Percentiles rank a stretch among this genome's conserved stretches.
phyloP scores from a whole-genome alignment of 768 basidiomycete species.

The Austroboletus eburneus region DNA sequence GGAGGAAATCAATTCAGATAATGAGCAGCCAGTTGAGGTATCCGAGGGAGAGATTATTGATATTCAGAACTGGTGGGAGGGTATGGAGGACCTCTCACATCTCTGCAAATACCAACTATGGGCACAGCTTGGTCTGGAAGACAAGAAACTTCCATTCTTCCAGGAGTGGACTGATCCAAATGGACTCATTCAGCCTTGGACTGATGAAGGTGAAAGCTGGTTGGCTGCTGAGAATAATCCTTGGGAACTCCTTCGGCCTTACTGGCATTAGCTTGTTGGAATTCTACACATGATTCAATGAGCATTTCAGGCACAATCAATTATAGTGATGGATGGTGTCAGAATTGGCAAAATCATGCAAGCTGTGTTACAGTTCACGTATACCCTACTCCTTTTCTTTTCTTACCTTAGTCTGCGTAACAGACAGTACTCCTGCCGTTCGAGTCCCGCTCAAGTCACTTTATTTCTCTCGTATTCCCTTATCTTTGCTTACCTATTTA shows the following conservation, averaged over 20 bases:
- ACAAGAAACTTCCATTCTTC: neutral
- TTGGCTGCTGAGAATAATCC: neutral
- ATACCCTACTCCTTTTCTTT: too few relatives aligned
- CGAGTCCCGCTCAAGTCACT: too few relatives aligned
- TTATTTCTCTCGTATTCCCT: too few relatives aligned
- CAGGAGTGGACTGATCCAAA: neutral
- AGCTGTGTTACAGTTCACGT: too few relatives aligned
- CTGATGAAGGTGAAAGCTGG: neutral
- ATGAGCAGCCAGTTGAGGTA: too few relatives aligned
- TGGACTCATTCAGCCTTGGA: neutral
- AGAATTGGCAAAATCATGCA: neutral
- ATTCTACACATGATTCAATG: neutral
- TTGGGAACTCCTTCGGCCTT: neutral
- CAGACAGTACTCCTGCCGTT: too few relatives aligned
- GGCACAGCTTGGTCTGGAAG: neutral
- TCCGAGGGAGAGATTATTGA: too few relatives aligned
- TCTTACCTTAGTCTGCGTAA: too few relatives aligned
- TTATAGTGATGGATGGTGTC: neutral
- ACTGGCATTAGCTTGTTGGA: neutral
- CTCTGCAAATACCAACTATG: neutral
- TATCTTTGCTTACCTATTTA: too few relatives aligned
- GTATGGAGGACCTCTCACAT: too few relatives aligned
- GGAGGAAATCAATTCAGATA: too few relatives aligned
- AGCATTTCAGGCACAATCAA: neutral
- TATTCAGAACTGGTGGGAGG: too few relatives aligned